Base-by-base conservation (phyloP, 148 eudicot genomes). In the Amaranthus palmeri region DNA sequence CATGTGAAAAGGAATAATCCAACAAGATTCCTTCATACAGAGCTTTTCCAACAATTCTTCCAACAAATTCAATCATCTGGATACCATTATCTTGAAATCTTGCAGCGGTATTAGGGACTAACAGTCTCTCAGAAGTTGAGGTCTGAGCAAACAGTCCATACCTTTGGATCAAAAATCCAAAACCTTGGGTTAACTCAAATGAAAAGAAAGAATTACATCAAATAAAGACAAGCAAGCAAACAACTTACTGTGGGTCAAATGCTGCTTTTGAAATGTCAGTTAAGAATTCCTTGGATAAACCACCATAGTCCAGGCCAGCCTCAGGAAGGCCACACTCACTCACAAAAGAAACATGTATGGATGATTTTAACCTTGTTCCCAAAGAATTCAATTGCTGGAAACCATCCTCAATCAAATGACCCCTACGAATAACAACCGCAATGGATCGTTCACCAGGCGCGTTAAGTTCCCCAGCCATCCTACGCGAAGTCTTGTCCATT, bases 271-370 rank as follows among this genome's bases (percentile, higher is more conserved):
- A 86, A 67, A 93, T 85, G 74, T 93, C 98, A 61, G 98, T 93
- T 78, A 93, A 81, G 81, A 93, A 91, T 81, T 93, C 98, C 76
- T 93, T 93, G 51, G 97, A 89, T 61, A 93, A 83, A 56, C 98
- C 98, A 76, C 98, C 98, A 83, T 91, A 93, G 79, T 93, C 98
- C 65, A 93, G 87, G 51, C 98, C 98, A 77, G 97, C 98, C 82
- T 93, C 98, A 51, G 92, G 92, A 74, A 93, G 88, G 77, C 97
- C 98, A 80, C 91, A 91, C 78, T 91, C 96, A 83, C 97, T 89
- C 48, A 93, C 91, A 87, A 93, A 93, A 44, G 98, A 91, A 71
- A 93, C 97, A 81, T 89, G 92, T 83, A 93, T 87, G 69, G 87
- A 81, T 65, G 96, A 89, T 81, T 89, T 93, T 74, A 93, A 74